These are phyloP conservation scores for Cryptococcus hybrid DNA, from an alignment of 1,284 basidiomycete genomes.

Conservation along the genomic window DNA sequence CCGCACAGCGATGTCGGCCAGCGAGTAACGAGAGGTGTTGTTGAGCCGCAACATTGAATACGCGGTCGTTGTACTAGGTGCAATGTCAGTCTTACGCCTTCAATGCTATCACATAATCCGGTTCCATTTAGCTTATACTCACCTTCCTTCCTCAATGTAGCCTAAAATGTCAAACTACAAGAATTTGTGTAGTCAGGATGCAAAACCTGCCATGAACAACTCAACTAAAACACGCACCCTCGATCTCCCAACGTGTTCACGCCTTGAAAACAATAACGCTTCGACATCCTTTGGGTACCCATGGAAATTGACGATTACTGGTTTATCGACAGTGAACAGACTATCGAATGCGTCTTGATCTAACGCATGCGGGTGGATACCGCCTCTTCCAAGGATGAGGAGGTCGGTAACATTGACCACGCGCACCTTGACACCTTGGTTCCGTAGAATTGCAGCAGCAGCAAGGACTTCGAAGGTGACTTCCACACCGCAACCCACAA, in stretches of 20 bases:
- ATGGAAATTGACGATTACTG: slow-evolving; percentile 80
- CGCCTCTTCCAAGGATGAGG: slow-evolving; percentile 68
- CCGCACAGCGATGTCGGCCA: slow-evolving; percentile 51
- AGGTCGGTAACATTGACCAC: slow-evolving; percentile 71
- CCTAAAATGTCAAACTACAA: slow-evolving; percentile 48
- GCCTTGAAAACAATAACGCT: slow-evolving; percentile 47
- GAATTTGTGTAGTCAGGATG: not conserved
- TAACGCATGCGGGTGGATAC: slow-evolving; percentile 74
- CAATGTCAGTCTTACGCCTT: too few species aligned
- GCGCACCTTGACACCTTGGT: slow-evolving; percentile 65
- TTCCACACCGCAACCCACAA: slow-evolving; percentile 54
- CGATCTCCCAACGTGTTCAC: slow-evolving; percentile 44
- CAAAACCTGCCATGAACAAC: not conserved
- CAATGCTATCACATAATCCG: too few species aligned
- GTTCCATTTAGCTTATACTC: too few species aligned
- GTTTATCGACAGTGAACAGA: slow-evolving; percentile 68
- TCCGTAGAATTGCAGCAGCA: slow-evolving; percentile 69
- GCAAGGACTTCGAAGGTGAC: slow-evolving; percentile 55
- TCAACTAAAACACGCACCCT: slow-evolving; percentile 20
- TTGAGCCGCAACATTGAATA: slow-evolving; percentile 54
- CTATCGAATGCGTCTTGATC: slow-evolving; percentile 62
- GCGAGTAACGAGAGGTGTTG: slow-evolving; percentile 51
- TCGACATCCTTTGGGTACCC: slow-evolving; percentile 53
- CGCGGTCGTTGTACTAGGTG: slow-evolving; percentile 51
- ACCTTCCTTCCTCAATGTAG: slow-evolving; percentile 52